phyloP scores from a whole-genome alignment of 1,284 basidiomycete genomes.

The Microbotryum saponariae region DNA sequence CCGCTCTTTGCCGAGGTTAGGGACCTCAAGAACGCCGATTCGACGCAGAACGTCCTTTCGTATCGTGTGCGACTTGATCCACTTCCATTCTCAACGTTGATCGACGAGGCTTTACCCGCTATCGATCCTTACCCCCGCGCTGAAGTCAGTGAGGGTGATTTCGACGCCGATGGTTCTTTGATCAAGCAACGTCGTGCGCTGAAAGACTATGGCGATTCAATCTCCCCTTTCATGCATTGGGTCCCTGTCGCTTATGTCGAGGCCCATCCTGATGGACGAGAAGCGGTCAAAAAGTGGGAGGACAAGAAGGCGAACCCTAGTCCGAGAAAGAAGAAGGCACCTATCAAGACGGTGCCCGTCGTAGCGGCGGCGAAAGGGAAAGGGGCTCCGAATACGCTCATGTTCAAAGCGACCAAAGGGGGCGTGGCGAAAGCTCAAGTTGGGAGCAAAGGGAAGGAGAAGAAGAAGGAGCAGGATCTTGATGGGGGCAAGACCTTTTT shows the following conservation, averaged over 20 bases:
- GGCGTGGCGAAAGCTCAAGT: too few relatives aligned
- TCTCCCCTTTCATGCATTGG: slow-evolving; percentile 11
- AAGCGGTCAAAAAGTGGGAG: neutral
- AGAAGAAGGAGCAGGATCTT: too few relatives aligned
- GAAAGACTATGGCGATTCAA: neutral
- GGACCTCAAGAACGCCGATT: slow-evolving; percentile 7
- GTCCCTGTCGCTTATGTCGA: slow-evolving; percentile 6
- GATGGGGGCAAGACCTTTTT: too few relatives aligned
- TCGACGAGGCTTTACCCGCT: neutral
- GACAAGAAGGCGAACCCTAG: neutral
- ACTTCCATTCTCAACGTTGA: neutral
- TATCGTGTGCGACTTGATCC: slow-evolving; percentile 22
- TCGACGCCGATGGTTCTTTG: neutral
- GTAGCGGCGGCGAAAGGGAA: too few relatives aligned
- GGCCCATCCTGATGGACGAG: neutral
- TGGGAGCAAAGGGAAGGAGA: too few relatives aligned
- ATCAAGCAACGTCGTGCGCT: neutral
- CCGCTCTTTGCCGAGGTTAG: neutral
- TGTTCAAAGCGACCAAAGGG: too few relatives aligned
- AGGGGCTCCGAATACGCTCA: too few relatives aligned
- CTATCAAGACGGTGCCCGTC: too few relatives aligned
- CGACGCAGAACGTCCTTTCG: slow-evolving; percentile 12
- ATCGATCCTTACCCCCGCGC: slow-evolving; percentile 5
- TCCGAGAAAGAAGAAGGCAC: neutral
- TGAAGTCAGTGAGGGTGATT: neutral